Evolutionary conservation across 495 filamentous ascomycete genomes (phyloP), one percentile per base, ranked within the genome.

Genomic region (Lophium mytilinum): DNA sequence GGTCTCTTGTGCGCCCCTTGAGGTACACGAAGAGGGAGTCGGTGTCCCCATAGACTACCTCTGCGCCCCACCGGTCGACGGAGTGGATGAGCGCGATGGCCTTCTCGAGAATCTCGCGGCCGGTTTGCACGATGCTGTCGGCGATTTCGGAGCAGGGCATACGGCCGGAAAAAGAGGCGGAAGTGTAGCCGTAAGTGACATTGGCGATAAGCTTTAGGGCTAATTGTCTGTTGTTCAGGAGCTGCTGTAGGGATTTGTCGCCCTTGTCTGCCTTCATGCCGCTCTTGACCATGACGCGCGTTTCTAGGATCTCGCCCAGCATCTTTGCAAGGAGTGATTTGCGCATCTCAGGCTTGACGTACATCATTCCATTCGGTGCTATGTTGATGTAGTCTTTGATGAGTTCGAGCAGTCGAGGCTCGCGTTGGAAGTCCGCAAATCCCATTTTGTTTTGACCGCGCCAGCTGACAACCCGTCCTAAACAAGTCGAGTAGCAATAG

Each of bases 131-230:
- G 66, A 98, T 97, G 71, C 89, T 95, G 73, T 98, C 93, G 34
- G 93, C 94, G 58, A 98, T 96, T 71, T 98, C 93, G 12, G 90
- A 86, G 69, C 93, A 98, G 3, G 93, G 93, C 94, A 97, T 97
- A 37, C 93, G 80, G 1, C 93, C 93, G 0, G 91, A 95, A 71
- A 94, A 96, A 4, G 88, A 89, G 1, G 93, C 93, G 11, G 92
- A 96, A 0, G 94, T 92, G 70, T 98, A 98, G 39, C 93, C 93
- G 62, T 98, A 98, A 0, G 94, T 98, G 56, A 98, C 93, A 62
- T 98, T 98, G 7, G 93, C 94, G 43, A 96, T 90, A 12, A 98
- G 78, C 67, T 98, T 98, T n/a, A 98, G 80, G 1, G 93, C 93
- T 0, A 98, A 73, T 62, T 98, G 93, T 66, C 94, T 76, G 69